phyloP scores from a whole-genome alignment of 805 yeast genomes.

The Yarrowia phangngaensis region DNA sequence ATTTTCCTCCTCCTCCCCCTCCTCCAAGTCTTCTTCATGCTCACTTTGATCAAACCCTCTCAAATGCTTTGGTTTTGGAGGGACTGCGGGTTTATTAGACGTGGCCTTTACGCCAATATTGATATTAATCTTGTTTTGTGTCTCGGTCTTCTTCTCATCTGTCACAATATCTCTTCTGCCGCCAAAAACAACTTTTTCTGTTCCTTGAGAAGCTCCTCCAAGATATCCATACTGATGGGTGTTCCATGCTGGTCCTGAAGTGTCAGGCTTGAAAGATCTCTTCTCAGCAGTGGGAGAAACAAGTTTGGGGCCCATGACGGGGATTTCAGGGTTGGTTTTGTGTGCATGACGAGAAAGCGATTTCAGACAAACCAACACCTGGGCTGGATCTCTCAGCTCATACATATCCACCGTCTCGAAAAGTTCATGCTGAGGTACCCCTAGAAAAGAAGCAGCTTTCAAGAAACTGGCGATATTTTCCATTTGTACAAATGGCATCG shows the following conservation, averaged over 20 bases:
- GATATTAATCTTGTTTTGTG: slow-evolving; percentile 13
- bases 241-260: slow-evolving; percentile 55
- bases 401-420: slow-evolving; percentile 75
- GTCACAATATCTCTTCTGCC: slow-evolving; percentile 46
- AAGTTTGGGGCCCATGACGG: slow-evolving; percentile 58
- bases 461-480: slow-evolving; percentile 76
- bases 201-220: slow-evolving; percentile 53
- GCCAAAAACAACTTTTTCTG: slow-evolving; percentile 55
- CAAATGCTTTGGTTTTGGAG: slow-evolving; percentile 30
- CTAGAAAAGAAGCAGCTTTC: slow-evolving; percentile 54
- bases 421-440: slow-evolving; percentile 75
- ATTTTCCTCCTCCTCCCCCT: neutral
- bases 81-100: slow-evolving; percentile 28
- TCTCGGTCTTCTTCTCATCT: neutral
- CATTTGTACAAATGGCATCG: slow-evolving; percentile 79
- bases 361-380: slow-evolving; percentile 67
- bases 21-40: slow-evolving; percentile 13
- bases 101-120: neutral
- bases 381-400: slow-evolving; percentile 72
- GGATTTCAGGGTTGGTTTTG: slow-evolving; percentile 48
- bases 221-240: slow-evolving; percentile 57
- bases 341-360: slow-evolving; percentile 69
- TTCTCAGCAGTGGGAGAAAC: slow-evolving; percentile 47
- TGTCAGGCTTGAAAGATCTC: slow-evolving; percentile 47
- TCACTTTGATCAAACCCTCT: slow-evolving; percentile 22